Percentiles rank a stretch among this genome's conserved stretches.
phyloP scores from a whole-genome alignment of 805 yeast species.

The Kazachstania viticola region DNA sequence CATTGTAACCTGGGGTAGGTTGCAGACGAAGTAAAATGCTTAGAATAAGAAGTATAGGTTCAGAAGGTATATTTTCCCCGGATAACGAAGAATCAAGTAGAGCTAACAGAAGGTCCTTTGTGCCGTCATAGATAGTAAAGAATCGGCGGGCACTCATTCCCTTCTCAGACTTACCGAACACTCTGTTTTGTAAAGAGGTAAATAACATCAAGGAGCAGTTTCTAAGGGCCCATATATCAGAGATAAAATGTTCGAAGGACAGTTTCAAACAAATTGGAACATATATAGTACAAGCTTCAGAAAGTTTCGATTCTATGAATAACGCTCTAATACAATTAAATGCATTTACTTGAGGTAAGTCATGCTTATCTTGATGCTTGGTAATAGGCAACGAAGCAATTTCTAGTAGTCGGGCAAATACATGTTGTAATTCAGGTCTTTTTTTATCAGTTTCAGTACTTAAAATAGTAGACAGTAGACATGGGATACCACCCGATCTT shows the following conservation, averaged over 20 bases:
- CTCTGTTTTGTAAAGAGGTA: constrained; percentile 66
- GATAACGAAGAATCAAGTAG: constrained; percentile 28
- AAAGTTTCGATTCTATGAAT: constrained; percentile 59
- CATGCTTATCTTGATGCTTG: constrained; percentile 43
- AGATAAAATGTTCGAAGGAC: constrained; percentile 51
- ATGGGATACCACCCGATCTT: constrained; percentile 89
- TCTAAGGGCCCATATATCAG: constrained; percentile 72
- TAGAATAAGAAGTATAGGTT: constrained; percentile 63
- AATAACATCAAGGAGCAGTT: constrained; percentile 92
- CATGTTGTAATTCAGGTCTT: constrained; percentile 32
- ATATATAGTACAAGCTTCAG: constrained; percentile 38
- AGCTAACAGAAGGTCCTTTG: constrained; percentile 38
- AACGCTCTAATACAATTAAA: constrained; percentile 72
- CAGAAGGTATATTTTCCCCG: constrained; percentile 22
- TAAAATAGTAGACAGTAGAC: constrained; percentile 62
- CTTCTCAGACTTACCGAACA: constrained; percentile 52
- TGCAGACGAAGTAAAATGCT: constrained; percentile 61
- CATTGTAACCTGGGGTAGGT: constrained; percentile 43
- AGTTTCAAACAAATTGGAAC: constrained; percentile 48
- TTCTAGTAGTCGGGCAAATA: constrained; percentile 40
- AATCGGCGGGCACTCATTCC: constrained; percentile 50
- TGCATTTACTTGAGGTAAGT: constrained; percentile 89
- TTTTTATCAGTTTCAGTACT: constrained; percentile 33
- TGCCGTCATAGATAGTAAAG: constrained; percentile 50
- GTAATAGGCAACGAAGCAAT: constrained; percentile 44